Evolutionary conservation across 2,329 filamentous ascomycete species (phyloP), one percentile per base, ranked within the genome.

Genomic region (Trichoderma atrobrunneum): DNA sequence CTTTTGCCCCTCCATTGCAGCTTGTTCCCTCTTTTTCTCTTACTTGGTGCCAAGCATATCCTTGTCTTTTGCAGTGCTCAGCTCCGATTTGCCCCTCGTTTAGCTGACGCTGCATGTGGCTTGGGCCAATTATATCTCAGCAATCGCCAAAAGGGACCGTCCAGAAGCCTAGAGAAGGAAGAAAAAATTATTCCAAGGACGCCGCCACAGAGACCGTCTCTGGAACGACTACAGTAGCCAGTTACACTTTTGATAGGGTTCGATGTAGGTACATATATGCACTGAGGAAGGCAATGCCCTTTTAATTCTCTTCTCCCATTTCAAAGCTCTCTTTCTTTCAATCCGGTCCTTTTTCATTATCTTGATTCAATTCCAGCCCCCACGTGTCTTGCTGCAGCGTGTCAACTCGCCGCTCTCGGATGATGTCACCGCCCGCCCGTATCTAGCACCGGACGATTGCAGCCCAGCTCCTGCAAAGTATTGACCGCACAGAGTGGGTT

Each of bases 401-500:
- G 21, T 30, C 2, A 43, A 67, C 21, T 34, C 36, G 24, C 34
- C 59, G 54, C 32, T 32, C 36, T 24, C 51, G 59, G n/a, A 71
- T 65, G 69, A 71, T 71, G 69, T 71, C 69, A 71, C 69, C 60
- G 61, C 48, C 51, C 48, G 34, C 48, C 51, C 32, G 34, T 36
- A n/a, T 24, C 48, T 66, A 18, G 43, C 64, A 67, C 64, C 48
- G 21, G 51, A 65, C 61, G 34, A 30, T 65, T 60, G 69, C 69
- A 63, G 61, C 69, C 48, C 36, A 51, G 43, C 57, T 48, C 57
- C 56, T 14, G 48, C 57, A n/a, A 59, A 51, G 10, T 59, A 39
- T 59, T 48, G 28, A 61, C 36, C 32, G 36, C n/a, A 28, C 57
- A 54, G 56, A 62, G 67, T 70, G 67, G 67, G 24, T 62, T 69